Evolutionary conservation across 345 rosid species (phyloP).

Genomic region (Microcos paniculata): DNA sequence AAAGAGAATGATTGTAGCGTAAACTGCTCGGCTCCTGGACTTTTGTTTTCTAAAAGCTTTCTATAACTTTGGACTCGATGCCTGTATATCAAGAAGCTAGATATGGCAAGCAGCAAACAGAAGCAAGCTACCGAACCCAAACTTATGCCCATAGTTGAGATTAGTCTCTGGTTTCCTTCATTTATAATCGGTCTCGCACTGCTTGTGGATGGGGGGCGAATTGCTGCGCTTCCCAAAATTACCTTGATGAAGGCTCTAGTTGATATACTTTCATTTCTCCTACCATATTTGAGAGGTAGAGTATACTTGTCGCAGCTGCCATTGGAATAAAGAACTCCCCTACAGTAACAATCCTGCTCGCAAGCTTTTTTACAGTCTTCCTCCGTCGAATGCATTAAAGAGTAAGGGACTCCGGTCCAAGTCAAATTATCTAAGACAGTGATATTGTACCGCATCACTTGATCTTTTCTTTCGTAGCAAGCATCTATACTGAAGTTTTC

Average conservation of each 20-base stretch:
- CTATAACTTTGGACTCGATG: background rate
- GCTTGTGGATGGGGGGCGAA: background rate
- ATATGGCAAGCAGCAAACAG: background rate
- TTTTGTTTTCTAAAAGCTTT: background rate
- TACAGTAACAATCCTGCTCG: conserved; percentile 27
- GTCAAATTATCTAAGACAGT: conserved; percentile 15
- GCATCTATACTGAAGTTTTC: conserved; percentile 22
- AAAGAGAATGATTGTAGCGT: conserved; percentile 22
- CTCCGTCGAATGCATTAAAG: background rate
- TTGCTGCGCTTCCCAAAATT: background rate
- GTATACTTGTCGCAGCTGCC: background rate
- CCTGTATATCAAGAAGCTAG: conserved; percentile 7
- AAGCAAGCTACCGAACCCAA: conserved; percentile 23
- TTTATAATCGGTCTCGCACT: background rate
- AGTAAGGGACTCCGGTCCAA: conserved; percentile 15
- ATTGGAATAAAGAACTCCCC: conserved; percentile 16
- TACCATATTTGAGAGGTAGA: conserved; percentile 6
- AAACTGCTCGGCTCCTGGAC: background rate
- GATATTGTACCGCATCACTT: background rate
- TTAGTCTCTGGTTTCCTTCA: background rate
- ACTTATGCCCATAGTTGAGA: conserved; percentile 2
- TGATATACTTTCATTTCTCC: background rate
- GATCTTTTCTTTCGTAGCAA: background rate
- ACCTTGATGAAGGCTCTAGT: background rate
- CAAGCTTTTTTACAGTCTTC: conserved; percentile 23